Evolutionary conservation across 2,329 filamentous ascomycete genomes (phyloP), one percentile per base, ranked within the genome.

Genomic region (Fusarium marasasianum): DNA sequence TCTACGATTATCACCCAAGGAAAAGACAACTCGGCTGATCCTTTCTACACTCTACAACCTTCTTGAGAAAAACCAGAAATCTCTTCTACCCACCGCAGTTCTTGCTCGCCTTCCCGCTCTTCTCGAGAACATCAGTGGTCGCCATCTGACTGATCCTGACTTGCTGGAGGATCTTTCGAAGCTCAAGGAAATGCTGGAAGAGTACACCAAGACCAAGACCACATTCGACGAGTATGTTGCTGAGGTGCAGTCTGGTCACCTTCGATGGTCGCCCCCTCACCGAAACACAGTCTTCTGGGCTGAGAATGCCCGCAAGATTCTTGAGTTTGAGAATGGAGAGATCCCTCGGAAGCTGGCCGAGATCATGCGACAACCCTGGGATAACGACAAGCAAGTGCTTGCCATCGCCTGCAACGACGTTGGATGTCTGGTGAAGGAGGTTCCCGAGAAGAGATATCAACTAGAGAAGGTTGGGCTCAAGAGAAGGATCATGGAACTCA

Each of bases 401-500:
- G 95, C 95, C 5, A 96, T 98, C 83, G 95, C 93, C 26, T 97
- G 95, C 84, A 98, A 97, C 81, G 95, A 98, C 80, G 90, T 98
- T 26, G 95, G 94, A n/a, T 92, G 88, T 72, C 84, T 98, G 69
- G 95, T 98, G 55, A 95, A 94, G 83, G 94, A 97, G 82, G 93
- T 96, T 62, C 95, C 95, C 1, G 95, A 97, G 85, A 93, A 92
- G 85, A 87, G 95, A 79, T 86, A 88, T 66, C 90, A 93, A 81
- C 87, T 98, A 77, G 95, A 98, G 85, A 95, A 92, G 84, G 83
- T 95, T 48, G 94, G 94, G 0, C 83, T 98, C 72, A 98, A 98
- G 89, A 90, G 90, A 24, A 89, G 94, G 75, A 92, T 98, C 69
- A 97, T 98, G 95, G 93, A 95, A 84, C 87, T 98, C 79, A 98